These are phyloP conservation scores for Mariannaea elegans DNA, from an alignment of 2,329 filamentous ascomycete species.

Conservation along the genomic window DNA sequence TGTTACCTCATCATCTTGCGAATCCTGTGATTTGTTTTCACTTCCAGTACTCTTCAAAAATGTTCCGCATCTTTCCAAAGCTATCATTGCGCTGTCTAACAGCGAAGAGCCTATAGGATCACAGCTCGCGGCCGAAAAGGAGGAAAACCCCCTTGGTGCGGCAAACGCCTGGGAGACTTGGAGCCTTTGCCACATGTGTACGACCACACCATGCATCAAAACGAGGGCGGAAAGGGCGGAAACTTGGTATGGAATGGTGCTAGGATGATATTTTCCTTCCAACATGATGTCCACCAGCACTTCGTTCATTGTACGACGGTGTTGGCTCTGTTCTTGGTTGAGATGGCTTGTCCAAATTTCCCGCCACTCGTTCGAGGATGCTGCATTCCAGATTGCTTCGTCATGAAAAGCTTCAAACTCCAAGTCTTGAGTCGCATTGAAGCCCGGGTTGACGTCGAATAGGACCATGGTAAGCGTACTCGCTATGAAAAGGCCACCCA, in stretches of 20 bases:
- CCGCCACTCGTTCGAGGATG: conserved; percentile 20
- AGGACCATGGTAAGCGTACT: conserved; percentile 24
- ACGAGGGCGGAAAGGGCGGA: conserved; percentile 15
- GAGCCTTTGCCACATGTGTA: conserved; percentile 21
- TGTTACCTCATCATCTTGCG: neutral
- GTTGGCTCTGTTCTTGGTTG: neutral
- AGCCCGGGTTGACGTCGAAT: conserved; percentile 24
- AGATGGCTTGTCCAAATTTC: neutral
- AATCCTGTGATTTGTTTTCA: neutral
- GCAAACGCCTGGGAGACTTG: conserved; percentile 20
- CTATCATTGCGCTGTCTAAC: conserved; percentile 1
- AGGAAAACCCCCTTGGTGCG: too few relatives aligned
- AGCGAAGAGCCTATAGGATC: neutral
- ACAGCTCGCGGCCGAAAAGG: neutral
- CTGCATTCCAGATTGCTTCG: conserved; percentile 20
- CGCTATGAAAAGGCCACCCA: conserved; percentile 11
- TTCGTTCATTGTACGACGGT: conserved; percentile 19
- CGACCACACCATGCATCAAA: conserved; percentile 22
- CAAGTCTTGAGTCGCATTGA: conserved; percentile 22
- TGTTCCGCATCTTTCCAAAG: conserved; percentile 11
- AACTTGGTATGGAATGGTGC: neutral
- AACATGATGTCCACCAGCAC: conserved; percentile 16
- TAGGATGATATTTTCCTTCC: neutral
- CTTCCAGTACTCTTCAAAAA: too few relatives aligned
- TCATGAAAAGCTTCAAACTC: conserved; percentile 20